phyloP scores from a whole-genome alignment of 2,329 filamentous ascomycete species.

The Epichloe aotearoae region DNA sequence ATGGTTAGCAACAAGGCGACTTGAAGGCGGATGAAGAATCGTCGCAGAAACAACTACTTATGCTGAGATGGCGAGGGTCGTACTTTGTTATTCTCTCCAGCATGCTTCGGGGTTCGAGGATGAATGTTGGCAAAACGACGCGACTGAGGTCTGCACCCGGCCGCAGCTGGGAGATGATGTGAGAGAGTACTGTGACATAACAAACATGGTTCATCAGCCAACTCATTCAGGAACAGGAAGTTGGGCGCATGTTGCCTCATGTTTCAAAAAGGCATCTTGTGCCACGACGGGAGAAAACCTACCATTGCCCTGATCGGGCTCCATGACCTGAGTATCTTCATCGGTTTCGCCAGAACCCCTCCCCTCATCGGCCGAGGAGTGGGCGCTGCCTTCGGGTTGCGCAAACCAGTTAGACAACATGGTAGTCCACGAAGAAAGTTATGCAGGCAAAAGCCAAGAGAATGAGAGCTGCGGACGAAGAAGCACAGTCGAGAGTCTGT shows the following conservation, averaged over 20 bases:
- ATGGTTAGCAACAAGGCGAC: background rate
- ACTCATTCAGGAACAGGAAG: background rate
- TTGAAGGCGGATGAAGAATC: background rate
- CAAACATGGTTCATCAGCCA: background rate
- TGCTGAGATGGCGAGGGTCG: slow-evolving; percentile 16
- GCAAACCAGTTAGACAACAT: slow-evolving; percentile 32
- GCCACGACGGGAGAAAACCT: slow-evolving; percentile 20
- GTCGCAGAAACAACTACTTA: background rate
- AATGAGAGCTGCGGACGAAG: background rate
- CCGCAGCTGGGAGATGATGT: slow-evolving; percentile 94
- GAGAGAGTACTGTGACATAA: slow-evolving; percentile 59
- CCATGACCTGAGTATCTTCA: slow-evolving; percentile 72
- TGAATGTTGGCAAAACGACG: slow-evolving; percentile 92
- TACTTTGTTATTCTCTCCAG: slow-evolving; percentile 97
- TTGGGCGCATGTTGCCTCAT: background rate
- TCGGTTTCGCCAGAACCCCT: slow-evolving; percentile 25
- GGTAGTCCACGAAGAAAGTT: slow-evolving; percentile 7
- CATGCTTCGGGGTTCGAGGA: slow-evolving; percentile 95
- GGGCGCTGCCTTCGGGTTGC: slow-evolving; percentile 30
- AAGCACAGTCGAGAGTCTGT: background rate
- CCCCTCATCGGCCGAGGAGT: slow-evolving; percentile 45
- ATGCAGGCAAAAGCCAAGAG: slow-evolving; percentile 4
- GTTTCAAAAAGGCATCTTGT: background rate
- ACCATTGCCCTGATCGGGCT: slow-evolving; percentile 92
- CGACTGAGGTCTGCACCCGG: slow-evolving; percentile 90